These are phyloP conservation scores for Exophiala bonariae DNA, from an alignment of 2,329 filamentous ascomycete genomes.

Conservation along the genomic window DNA sequence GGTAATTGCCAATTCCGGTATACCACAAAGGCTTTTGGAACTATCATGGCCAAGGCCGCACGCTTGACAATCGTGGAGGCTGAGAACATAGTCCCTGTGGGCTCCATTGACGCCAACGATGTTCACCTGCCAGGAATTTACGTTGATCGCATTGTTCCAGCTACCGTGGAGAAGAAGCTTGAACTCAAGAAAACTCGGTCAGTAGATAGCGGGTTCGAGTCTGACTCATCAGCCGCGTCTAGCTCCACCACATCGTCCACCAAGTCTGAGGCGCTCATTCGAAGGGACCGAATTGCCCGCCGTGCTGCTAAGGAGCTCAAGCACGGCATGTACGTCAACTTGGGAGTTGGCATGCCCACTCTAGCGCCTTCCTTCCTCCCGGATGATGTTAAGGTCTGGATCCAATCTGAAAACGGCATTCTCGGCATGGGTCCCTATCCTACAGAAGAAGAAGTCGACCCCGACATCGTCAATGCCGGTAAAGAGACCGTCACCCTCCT, in stretches of 20 bases:
- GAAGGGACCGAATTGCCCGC: conserved; percentile 71
- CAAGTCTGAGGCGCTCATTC: conserved; percentile 48
- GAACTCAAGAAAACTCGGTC: conserved; percentile 66
- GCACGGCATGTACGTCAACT: conserved; percentile 76
- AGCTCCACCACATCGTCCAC: conserved; percentile 29
- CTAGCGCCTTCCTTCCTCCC: conserved; percentile 77
- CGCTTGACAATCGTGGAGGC: conserved; percentile 78
- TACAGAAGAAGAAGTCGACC: conserved; percentile 68
- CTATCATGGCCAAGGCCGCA: conserved; percentile 79
- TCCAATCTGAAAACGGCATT: conserved; percentile 85
- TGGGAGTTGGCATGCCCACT: conserved; percentile 83
- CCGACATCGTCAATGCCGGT: conserved; percentile 81
- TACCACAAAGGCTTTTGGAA: conserved; percentile 73
- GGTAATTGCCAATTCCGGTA: conserved; percentile 79
- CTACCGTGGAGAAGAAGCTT: conserved; percentile 69
- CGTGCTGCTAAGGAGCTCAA: conserved; percentile 79
- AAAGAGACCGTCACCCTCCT: conserved; percentile 84
- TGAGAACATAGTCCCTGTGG: conserved; percentile 76
- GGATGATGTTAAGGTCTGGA: conserved; percentile 69
- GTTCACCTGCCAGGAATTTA: conserved; percentile 81
- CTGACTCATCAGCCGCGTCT: conserved; percentile 26
- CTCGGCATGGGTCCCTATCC: conserved; percentile 82
- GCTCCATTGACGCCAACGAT: conserved; percentile 70
- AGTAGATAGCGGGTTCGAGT: conserved; percentile 32
- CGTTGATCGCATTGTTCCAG: conserved; percentile 76